Evolutionary conservation across 2,329 filamentous ascomycete genomes (phyloP).

Genomic region (Podosphaera fusca): DNA sequence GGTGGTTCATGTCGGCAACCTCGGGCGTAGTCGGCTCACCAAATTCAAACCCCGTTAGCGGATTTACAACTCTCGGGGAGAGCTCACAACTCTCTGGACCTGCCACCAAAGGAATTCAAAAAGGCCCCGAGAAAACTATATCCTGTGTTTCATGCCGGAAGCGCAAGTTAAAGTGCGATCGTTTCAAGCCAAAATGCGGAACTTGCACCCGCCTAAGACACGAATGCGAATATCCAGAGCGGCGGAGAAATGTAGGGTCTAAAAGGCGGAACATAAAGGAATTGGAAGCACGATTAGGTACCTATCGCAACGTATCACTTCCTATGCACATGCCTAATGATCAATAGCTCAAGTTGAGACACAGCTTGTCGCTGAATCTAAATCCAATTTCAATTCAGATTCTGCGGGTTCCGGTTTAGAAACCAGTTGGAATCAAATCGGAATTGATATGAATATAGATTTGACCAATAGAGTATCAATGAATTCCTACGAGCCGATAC

Average conservation of each 20-base stretch:
- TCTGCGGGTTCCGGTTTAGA: constrained; percentile 2
- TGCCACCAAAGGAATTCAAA: neutral
- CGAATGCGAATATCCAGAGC: constrained; percentile 73
- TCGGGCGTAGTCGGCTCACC: neutral
- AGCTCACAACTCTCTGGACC: neutral
- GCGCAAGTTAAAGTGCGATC: constrained; percentile 74
- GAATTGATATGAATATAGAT: constrained; percentile 11
- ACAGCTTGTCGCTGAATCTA: constrained; percentile 33
- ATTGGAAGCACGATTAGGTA: constrained; percentile 66
- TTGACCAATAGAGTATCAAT: constrained; percentile 7
- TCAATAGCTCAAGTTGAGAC: constrained; percentile 65
- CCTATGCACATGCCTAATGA: constrained; percentile 6
- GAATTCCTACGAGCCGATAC: constrained; percentile 6
- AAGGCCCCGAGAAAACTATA: constrained; percentile 29
- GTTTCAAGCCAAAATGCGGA: constrained; percentile 52
- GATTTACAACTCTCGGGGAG: neutral
- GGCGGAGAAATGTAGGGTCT: constrained; percentile 65
- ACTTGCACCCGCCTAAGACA: constrained; percentile 55
- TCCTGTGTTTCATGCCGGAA: constrained; percentile 67
- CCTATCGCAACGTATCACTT: constrained; percentile 14
- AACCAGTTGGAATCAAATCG: constrained; percentile 8
- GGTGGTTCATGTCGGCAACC: constrained; percentile 1
- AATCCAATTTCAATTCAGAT: constrained; percentile 3
- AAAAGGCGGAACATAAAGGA: constrained; percentile 82
- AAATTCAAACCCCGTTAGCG: neutral